Conservation (phyloP, 148 eudicot species). For the Fagopyrum homotropicum region DNA sequence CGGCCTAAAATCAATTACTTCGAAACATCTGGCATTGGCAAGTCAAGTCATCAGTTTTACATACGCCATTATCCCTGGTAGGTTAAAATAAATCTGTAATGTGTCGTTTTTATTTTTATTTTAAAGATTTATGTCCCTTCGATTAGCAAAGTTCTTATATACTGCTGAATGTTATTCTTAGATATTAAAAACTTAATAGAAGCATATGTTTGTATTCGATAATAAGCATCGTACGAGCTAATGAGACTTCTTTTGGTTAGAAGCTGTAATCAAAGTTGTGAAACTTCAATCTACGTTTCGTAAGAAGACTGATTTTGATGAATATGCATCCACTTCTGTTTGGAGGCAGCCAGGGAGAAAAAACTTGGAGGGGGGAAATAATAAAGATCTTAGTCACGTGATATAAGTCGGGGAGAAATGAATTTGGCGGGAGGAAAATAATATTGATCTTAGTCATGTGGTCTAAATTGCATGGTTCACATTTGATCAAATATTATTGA, state of each 20-base stretch:
- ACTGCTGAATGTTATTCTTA: background rate
- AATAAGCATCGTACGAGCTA: background rate
- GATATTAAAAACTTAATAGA: background rate
- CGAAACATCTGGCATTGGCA: constrained; percentile 92
- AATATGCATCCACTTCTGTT: background rate
- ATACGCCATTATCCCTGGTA: constrained; percentile 87
- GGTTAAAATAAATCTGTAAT: constrained; percentile 21
- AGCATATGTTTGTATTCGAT: background rate
- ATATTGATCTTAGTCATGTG: background rate
- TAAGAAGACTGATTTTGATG: background rate
- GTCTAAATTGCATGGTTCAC: background rate
- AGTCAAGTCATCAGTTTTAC: constrained; percentile 93
- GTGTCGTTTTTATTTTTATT: background rate
- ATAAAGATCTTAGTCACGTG: background rate
- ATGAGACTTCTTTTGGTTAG: background rate
- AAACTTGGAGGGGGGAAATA: background rate
- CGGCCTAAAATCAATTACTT: constrained; percentile 90
- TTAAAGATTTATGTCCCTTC: background rate
- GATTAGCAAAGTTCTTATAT: background rate
- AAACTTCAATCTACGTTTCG: background rate
- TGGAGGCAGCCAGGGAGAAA: background rate
- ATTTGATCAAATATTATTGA: background rate
- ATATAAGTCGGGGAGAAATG: background rate
- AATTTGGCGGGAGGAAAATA: too few relatives aligned
- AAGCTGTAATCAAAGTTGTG: too few relatives aligned